Evolutionary conservation across 2,329 filamentous ascomycete species (phyloP), one percentile per base, ranked within the genome.

Genomic region (Colletotrichum coccodes): DNA sequence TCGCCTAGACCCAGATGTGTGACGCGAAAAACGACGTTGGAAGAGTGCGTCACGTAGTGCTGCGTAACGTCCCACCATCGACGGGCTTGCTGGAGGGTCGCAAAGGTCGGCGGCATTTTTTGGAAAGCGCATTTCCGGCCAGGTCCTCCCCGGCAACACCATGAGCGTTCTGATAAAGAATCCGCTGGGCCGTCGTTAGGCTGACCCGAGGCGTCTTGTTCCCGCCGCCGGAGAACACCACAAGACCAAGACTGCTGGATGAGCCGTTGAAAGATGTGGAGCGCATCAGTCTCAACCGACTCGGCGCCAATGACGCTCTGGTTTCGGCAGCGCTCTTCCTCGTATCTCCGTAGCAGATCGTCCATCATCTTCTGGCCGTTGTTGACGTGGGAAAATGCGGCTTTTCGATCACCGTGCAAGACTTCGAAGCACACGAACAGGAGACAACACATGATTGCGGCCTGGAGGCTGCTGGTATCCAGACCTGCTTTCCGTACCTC

Each of bases 391-490:
- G 75, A 71, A 16, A 80, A 73, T 0, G 80, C 80, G 1, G 76
- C 76, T 23, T 73, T 72, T 11, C 72, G 71, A 65, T 82, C 80
- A 26, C 77, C 78, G 66, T 82, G 79, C 44, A 81, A 62, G 2
- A 75, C 74, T 61, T 81, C 79, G 59, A 82, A 81, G 59, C 79
- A 75, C 61, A 78, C 75, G 70, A 81, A 81, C 47, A 82, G 75
- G 54, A 82, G 73, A 60, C 76, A 80, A 63, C 78, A 78, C 3
- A 81, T 58, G 11, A 80, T 75, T 2, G 78, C 77, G 3, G 76
- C 73, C 12, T 72, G 71, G 2, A 77, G 68, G 32, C 71, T 72
- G 6, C 65, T 70, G 7, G 68, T 64, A 6, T 63, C 60, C 3
- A 70, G 57, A 8, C 47, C 26, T 8, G 65, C 71, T 2, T 75